Base-by-base conservation (phyloP, 106 monocot genomes). In the Acorus calamus region DNA sequence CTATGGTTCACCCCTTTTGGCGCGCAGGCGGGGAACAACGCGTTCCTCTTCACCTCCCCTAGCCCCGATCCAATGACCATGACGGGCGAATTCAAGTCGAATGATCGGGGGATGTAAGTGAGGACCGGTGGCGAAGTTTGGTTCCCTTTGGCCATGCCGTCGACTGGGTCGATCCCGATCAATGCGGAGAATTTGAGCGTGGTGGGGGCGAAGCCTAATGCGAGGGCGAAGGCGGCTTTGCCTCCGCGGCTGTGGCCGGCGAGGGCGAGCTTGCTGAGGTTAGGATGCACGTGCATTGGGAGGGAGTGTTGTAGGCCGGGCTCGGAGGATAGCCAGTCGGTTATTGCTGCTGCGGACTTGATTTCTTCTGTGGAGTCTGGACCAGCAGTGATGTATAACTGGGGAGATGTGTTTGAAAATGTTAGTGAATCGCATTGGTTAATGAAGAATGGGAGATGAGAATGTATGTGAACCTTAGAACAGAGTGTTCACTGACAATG, bases 211-310 rank as follows among this genome's bases (percentile, higher is more conserved):
- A 61, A 53, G 53, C 77, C 67, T 5, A 81, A 61, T 4, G 81
- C 72, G 0, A 94, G 73, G 50, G 81, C 89, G n/a, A 94, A 89
- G 2, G 94, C 86, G 0, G 77, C 86, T 63, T 94, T 94, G 44
- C 89, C 94, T 4, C 89, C 94, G 0, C 83, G 80, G 59, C 94
- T 94, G 52, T 94, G 94, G 8, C 94, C 89, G 2, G 79, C 65
- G 14, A 94, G 8, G 0, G 67, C 79, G 3, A 89, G 59, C 47
- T 84, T 81, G 14, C 47, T 8, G 0, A 81, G n/a, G 61, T 86
- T 66, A 6, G 75, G 60, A 4, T 2, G 62, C 4, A 89, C 77
- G 0, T 62, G 3, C 3, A 42, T 6, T 4, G 89, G 89, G 2
- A 94, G 86, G 4, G n/a, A 0, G 4, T 10, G 56, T 3, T 10